A percentile compares a stretch with the other conserved stretches of the same genome.
phyloP scores from a whole-genome alignment of 2,329 filamentous ascomycete genomes.

The Colletotrichum incanum region DNA sequence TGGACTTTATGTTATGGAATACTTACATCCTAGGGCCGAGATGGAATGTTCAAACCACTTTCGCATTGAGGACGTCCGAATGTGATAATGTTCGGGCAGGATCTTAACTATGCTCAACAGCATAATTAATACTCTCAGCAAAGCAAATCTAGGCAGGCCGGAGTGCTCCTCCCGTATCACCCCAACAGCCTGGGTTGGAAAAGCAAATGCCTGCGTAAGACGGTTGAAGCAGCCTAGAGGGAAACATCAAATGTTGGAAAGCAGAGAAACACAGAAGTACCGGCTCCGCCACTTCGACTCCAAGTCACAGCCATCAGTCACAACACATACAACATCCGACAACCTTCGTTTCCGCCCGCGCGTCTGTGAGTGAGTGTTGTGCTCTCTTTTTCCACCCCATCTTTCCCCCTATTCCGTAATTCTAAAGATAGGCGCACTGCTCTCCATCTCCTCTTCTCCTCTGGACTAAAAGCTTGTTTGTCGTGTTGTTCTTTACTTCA shows the following conservation, averaged over 20 bases:
- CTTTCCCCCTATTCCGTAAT: not conserved
- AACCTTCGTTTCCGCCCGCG: conserved; percentile 20
- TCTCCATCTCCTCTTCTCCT: not conserved
- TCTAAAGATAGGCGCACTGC: not conserved
- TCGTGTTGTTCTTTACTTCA: not conserved
- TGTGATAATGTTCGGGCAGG: too few species aligned
- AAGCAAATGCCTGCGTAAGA: too few species aligned
- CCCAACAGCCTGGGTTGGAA: too few species aligned
- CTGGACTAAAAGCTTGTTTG: not conserved
- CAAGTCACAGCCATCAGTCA: not conserved
- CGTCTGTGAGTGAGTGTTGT: conserved; percentile 17
- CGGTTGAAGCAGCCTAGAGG: not conserved
- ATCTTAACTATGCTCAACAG: too few species aligned
- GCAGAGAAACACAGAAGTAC: not conserved
- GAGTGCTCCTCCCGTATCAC: too few species aligned
- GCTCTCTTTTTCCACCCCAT: not conserved
- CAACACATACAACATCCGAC: conserved; percentile 4
- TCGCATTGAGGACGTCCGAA: too few species aligned
- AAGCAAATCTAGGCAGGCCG: too few species aligned
- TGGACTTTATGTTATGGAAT: not conserved
- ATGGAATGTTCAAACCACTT: too few species aligned
- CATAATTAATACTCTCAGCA: too few species aligned
- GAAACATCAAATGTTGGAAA: not conserved
- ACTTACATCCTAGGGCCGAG: too few species aligned
- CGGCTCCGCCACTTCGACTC: not conserved